Evolutionary conservation across 2,329 filamentous ascomycete genomes (phyloP).

Genomic region (Alternaria novae-zelandiae): DNA sequence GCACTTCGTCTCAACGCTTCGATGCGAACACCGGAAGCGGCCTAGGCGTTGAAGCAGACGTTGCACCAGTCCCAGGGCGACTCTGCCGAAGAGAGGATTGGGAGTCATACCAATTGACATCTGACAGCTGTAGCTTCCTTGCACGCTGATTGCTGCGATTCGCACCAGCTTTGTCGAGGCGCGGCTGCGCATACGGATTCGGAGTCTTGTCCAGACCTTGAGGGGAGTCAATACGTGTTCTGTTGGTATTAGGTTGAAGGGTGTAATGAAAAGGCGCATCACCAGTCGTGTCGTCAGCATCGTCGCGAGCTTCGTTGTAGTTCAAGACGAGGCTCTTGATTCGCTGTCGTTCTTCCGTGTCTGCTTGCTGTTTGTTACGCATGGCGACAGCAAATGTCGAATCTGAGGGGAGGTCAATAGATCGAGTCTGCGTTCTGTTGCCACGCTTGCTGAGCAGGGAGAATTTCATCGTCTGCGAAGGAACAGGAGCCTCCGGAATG

Average conservation of each 20-base stretch:
- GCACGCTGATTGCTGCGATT: constrained; percentile 80
- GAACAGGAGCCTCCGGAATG: constrained; percentile 39
- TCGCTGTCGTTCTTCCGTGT: constrained; percentile 94
- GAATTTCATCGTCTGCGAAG: constrained; percentile 83
- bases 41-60: constrained; percentile 3
- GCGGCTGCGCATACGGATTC: constrained; percentile 53
- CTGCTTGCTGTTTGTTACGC: constrained; percentile 93
- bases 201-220: constrained; percentile 51
- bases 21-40: constrained; percentile 8
- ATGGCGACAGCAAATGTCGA: constrained; percentile 95
- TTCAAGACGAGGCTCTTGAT: constrained; percentile 98
- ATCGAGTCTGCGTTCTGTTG: constrained; percentile 93
- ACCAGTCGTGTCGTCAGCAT: constrained; percentile 73
- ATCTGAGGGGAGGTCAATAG: constrained; percentile 86
- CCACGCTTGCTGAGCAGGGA: constrained; percentile 94
- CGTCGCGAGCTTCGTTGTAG: constrained; percentile 83
- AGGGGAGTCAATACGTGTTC: constrained; percentile 51
- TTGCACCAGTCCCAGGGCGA: constrained; percentile 12
- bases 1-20: constrained; percentile 16
- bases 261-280: constrained; percentile 55
- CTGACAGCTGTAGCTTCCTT: constrained; percentile 90
- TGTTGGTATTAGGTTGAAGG: constrained; percentile 56
- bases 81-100: constrained; percentile 26
- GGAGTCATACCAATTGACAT: constrained; percentile 88
- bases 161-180: constrained; percentile 63